Percentiles rank a stretch among this genome's conserved stretches.
Evolutionary conservation across 768 basidiomycete species (phyloP).

Genomic region (Dioszegia crocea): DNA sequence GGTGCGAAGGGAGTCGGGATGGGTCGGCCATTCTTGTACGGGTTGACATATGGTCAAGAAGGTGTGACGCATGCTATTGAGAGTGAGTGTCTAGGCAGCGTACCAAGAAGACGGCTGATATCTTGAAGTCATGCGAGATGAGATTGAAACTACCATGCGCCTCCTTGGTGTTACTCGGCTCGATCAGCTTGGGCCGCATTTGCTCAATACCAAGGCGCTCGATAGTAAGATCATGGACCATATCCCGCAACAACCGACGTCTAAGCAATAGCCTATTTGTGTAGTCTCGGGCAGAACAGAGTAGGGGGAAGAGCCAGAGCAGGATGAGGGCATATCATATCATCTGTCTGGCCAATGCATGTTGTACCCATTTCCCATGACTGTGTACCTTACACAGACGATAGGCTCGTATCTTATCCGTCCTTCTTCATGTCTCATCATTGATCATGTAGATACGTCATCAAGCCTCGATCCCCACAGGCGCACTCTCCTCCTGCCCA

Average conservation of each 20-base stretch:
- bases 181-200: conserved; percentile 50
- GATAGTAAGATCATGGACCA: conserved; percentile 12
- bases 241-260: conserved; percentile 1
- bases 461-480: neutral
- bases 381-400: neutral
- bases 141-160: conserved; percentile 52
- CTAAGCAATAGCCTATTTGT: too few relatives aligned
- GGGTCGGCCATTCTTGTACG: conserved; percentile 52
- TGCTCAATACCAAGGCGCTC: conserved; percentile 18
- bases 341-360: neutral
- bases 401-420: too few relatives aligned
- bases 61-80: conserved; percentile 49
- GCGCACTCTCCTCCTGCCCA: neutral
- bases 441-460: too few relatives aligned
- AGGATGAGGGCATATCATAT: neutral
- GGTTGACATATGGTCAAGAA: conserved; percentile 50
- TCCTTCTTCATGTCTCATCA: too few relatives aligned
- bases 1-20: conserved; percentile 50
- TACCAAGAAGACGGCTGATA: neutral
- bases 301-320: too few relatives aligned
- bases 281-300: too few relatives aligned
- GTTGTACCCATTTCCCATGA: neutral
- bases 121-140: conserved; percentile 52
- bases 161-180: conserved; percentile 51
- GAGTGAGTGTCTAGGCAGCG: conserved; percentile 30